Conservation (phyloP, 306 rosid genomes). For the Styphnolobium japonicum region DNA sequence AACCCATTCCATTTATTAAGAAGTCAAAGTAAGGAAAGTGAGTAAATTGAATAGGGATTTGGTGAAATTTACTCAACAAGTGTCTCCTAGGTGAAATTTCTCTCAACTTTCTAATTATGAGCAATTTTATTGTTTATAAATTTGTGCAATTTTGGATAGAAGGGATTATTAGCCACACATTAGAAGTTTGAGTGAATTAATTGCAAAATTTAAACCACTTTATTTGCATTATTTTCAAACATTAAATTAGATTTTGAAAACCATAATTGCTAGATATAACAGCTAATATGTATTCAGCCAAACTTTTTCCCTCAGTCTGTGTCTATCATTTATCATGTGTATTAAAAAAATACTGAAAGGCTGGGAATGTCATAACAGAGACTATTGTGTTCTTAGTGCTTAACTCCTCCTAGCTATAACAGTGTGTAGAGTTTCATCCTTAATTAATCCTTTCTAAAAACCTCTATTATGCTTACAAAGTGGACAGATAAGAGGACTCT, state of each 20-base stretch:
- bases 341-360: neutral
- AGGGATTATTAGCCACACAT: neutral
- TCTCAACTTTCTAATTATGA: neutral
- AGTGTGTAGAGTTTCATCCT: neutral
- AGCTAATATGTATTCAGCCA: neutral
- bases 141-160: neutral
- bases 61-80: neutral
- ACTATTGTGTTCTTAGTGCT: neutral
- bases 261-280: neutral
- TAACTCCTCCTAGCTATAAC: neutral
- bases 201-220: neutral
- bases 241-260: neutral
- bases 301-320: too few species aligned
- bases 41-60: neutral
- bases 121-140: neutral
- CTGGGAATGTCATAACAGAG: neutral
- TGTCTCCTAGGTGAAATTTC: neutral
- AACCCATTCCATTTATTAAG: neutral
- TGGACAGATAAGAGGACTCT: neutral
- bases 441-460: neutral
- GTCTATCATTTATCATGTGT: neutral
- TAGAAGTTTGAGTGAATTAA: neutral
- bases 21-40: neutral
- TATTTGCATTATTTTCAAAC: too few species aligned
- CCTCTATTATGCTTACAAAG: neutral